Percentiles rank a stretch among this genome's conserved stretches.
These are phyloP conservation scores for Tremella fuciformis DNA, from an alignment of 768 basidiomycete genomes.

Conservation along the genomic window DNA sequence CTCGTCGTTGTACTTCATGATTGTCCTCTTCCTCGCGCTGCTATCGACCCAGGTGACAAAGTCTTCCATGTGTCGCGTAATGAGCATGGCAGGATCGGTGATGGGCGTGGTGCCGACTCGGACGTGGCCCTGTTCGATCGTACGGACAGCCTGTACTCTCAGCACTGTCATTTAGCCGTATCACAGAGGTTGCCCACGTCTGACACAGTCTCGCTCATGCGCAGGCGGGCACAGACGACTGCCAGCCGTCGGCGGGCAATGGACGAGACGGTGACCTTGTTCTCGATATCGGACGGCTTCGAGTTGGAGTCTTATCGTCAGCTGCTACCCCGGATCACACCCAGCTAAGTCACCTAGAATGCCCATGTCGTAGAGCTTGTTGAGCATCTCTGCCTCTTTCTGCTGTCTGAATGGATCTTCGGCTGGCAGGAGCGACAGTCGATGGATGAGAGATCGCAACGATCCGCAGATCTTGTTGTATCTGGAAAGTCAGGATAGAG, in stretches of 20 bases:
- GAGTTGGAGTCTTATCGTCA: background rate
- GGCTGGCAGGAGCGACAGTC: conserved; percentile 77
- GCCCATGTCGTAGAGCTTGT: conserved; percentile 96
- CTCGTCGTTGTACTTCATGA: conserved; percentile 96
- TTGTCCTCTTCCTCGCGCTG: conserved; percentile 90
- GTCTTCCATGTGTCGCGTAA: conserved; percentile 97
- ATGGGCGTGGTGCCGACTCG: conserved; percentile 94
- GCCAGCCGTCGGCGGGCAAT: conserved; percentile 89
- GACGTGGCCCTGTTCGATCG: conserved; percentile 97
- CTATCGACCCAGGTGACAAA: conserved; percentile 99
- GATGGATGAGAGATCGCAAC: conserved; percentile 78
- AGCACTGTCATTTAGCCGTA: background rate
- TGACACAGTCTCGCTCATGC: conserved; percentile 94
- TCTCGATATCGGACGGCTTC: conserved; percentile 89
- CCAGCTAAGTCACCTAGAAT: conserved; percentile 58
- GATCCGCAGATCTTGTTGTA: conserved; percentile 96
- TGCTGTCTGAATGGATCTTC: conserved; percentile 81
- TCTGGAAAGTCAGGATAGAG: conserved; percentile 43
- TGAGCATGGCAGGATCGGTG: conserved; percentile 92
- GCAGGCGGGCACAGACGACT: conserved; percentile 84
- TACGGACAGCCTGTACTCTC: conserved; percentile 76
- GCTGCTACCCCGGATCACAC: background rate
- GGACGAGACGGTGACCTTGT: conserved; percentile 89
- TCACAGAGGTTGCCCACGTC: conserved; percentile 61
- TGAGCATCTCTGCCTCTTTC: conserved; percentile 81